A percentile compares a stretch with the other conserved stretches of the same genome.
Evolutionary conservation across 139 green algal species (phyloP).

Genomic region (Chlamydomonas applanata): DNA sequence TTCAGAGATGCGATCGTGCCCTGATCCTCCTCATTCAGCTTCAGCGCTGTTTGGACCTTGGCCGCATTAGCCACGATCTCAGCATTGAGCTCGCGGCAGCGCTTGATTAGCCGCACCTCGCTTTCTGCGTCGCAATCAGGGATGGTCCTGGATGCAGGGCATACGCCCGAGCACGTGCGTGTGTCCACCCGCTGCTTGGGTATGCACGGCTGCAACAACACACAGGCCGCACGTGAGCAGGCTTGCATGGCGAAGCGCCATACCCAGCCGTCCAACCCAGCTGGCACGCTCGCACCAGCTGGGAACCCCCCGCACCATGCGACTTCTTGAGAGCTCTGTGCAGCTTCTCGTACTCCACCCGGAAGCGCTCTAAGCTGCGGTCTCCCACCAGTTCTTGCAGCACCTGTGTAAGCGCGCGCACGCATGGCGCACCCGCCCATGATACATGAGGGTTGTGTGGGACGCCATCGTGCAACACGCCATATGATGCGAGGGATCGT

Average conservation of each 20-base stretch:
- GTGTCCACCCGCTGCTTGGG: neutral
- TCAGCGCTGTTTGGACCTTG: constrained; percentile 87
- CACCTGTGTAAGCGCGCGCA: constrained; percentile 57
- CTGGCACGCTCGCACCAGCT: neutral
- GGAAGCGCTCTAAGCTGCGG: constrained; percentile 73
- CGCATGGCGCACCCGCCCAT: neutral
- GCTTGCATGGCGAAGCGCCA: constrained; percentile 1
- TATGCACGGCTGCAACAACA: too few species aligned
- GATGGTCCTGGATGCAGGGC: neutral
- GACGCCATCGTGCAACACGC: neutral
- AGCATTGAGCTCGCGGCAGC: constrained; percentile 83
- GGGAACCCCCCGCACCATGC: constrained; percentile 55
- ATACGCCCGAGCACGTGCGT: neutral
- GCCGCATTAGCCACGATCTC: constrained; percentile 88
- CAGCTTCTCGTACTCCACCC: constrained; percentile 90
- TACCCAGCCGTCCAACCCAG: neutral
- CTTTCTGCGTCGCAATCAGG: constrained; percentile 56
- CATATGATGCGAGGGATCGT: too few species aligned
- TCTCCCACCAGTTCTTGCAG: constrained; percentile 78
- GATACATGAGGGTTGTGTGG: neutral
- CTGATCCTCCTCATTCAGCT: constrained; percentile 91
- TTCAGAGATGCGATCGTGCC: constrained; percentile 81
- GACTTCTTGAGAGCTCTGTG: constrained; percentile 82
- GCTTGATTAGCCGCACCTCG: constrained; percentile 83
- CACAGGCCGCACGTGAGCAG: too few species aligned